phyloP scores from a whole-genome alignment of 2,329 filamentous ascomycete species.

The Geoglossum cookeanum region DNA sequence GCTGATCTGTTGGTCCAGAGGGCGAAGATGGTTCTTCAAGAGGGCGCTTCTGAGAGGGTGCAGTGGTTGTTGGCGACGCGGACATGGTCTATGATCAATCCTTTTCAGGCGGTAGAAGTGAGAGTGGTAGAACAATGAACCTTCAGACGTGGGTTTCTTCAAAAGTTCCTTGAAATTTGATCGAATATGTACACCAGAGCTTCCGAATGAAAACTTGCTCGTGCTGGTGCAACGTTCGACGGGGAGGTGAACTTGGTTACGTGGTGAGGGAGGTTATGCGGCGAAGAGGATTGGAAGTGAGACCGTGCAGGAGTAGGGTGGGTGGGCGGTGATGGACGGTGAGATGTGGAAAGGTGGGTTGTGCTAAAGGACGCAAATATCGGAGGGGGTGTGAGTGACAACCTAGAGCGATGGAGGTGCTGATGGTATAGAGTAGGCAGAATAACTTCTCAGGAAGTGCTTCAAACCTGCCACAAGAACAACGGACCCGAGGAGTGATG shows the following conservation, averaged over 20 bases:
- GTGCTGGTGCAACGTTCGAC: constrained; percentile 27
- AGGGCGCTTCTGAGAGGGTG: constrained; percentile 69
- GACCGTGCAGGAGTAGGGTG: constrained; percentile 14
- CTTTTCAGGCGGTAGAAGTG: background rate
- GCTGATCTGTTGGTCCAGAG: constrained; percentile 76
- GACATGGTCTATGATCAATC: constrained; percentile 2
- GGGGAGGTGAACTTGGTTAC: background rate
- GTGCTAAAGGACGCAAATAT: constrained; percentile 13
- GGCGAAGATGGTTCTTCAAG: constrained; percentile 95
- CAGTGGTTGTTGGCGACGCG: constrained; percentile 31
- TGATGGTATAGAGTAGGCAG: constrained; percentile 8
- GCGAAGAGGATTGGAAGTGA: constrained; percentile 15
- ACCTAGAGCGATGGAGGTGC: constrained; percentile 4
- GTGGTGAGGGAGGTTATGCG: constrained; percentile 13
- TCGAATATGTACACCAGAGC: constrained; percentile 64
- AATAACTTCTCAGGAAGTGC: constrained; percentile 5
- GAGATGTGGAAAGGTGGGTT: constrained; percentile 14
- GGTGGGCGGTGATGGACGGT: constrained; percentile 18
- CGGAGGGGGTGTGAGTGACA: background rate
- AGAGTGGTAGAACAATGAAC: background rate
- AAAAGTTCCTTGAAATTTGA: background rate
- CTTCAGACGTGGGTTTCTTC: background rate
- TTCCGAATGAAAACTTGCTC: constrained; percentile 88
- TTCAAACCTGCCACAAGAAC: background rate
- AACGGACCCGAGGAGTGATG: constrained; percentile 10